Conservation (phyloP, 106 monocot genomes). For the Narthecium ossifragum region DNA sequence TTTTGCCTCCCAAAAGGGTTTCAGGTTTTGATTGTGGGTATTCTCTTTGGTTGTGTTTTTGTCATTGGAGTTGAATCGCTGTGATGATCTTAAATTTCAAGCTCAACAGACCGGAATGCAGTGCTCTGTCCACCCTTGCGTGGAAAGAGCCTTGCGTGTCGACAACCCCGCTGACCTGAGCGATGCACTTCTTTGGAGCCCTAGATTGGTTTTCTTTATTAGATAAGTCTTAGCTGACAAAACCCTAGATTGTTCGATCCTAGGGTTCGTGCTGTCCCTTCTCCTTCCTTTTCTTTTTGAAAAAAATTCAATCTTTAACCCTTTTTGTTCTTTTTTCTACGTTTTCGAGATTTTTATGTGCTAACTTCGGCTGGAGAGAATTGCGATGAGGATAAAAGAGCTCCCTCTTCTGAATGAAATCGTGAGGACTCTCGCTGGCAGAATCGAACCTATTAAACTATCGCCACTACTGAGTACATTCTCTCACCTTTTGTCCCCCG, state of each 20-base stretch:
- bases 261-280: too few relatives aligned
- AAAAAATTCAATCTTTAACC: too few relatives aligned
- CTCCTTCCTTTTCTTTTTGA: too few relatives aligned
- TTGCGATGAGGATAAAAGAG: slow-evolving; percentile 24
- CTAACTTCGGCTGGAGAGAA: neutral
- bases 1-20: too few relatives aligned
- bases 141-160: slow-evolving; percentile 48
- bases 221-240: too few relatives aligned
- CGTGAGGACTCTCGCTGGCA: slow-evolving; percentile 29
- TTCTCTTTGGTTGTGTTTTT: neutral
- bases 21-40: too few relatives aligned
- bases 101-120: slow-evolving; percentile 77
- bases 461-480: slow-evolving; percentile 22
- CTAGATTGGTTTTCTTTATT: neutral
- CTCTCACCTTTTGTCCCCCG: neutral
- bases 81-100: slow-evolving; percentile 52
- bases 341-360: neutral
- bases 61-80: slow-evolving; percentile 9
- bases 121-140: slow-evolving; percentile 27
- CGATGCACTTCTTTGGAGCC: slow-evolving; percentile 7
- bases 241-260: too few relatives aligned
- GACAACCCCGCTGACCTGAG: slow-evolving; percentile 82
- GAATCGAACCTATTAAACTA: slow-evolving; percentile 19
- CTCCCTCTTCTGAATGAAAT: slow-evolving; percentile 26
- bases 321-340: slow-evolving; percentile 3